A percentile compares a stretch with the other conserved stretches of the same genome.
phyloP scores from a whole-genome alignment of 2,329 filamentous ascomycete genomes.

The Fusarium austroafricanum region DNA sequence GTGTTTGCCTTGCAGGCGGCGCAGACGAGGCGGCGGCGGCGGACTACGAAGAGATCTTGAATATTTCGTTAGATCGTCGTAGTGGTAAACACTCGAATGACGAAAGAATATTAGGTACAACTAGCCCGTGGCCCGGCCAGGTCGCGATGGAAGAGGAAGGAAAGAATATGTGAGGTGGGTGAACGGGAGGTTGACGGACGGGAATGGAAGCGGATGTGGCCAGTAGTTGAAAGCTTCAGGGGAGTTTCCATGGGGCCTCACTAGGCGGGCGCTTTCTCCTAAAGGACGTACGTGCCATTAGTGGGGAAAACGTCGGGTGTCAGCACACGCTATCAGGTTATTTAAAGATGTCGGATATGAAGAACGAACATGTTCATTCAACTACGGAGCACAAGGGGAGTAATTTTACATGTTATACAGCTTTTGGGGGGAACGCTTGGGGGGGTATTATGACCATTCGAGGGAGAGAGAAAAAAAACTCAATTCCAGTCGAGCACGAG shows the following conservation, averaged over 20 bases:
- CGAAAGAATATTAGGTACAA: constrained; percentile 44
- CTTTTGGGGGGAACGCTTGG: not conserved
- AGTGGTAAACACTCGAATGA: constrained; percentile 39
- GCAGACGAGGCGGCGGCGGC: constrained; percentile 30
- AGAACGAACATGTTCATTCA: constrained; percentile 9
- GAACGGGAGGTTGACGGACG: constrained; percentile 37
- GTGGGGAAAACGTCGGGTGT: constrained; percentile 37
- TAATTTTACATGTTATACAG: not conserved
- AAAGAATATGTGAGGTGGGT: constrained; percentile 38
- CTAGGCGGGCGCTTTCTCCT: constrained; percentile 27
- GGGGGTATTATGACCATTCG: no score
- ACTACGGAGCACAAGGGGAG: constrained; percentile 3
- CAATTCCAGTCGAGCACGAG: not conserved
- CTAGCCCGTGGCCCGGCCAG: constrained; percentile 54
- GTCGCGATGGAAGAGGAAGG: constrained; percentile 47
- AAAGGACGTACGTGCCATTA: constrained; percentile 7
- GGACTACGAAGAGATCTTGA: constrained; percentile 26
- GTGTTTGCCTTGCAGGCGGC: constrained; percentile 32
- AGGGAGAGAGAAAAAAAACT: not conserved
- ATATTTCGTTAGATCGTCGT: constrained; percentile 24
- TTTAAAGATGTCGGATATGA: constrained; percentile 16
- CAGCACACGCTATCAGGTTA: constrained; percentile 40
- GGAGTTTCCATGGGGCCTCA: constrained; percentile 28
- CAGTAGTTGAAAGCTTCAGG: constrained; percentile 42
- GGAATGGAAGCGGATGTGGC: constrained; percentile 39